phyloP scores from a whole-genome alignment of 2,329 filamentous ascomycete genomes.

The Arthroderma uncinatum region DNA sequence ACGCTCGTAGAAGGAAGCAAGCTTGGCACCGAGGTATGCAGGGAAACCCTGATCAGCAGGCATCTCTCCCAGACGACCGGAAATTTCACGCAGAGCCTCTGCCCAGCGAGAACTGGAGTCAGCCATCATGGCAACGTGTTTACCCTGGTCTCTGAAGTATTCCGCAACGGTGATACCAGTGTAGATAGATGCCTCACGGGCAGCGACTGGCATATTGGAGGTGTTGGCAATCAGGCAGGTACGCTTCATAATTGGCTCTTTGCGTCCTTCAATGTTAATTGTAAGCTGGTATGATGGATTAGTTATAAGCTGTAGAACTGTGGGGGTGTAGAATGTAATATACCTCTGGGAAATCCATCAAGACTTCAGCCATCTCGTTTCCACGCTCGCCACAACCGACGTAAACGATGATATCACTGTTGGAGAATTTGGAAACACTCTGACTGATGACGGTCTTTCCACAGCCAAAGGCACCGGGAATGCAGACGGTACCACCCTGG shows the following conservation, averaged over 20 bases:
- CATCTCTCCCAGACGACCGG: conserved; percentile 98
- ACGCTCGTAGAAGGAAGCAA: conserved; percentile 98
- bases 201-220: conserved; percentile 98
- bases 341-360: conserved; percentile 97
- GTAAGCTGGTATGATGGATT: conserved; percentile 47
- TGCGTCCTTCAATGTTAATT: conserved; percentile 85
- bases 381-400: conserved; percentile 89
- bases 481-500: conserved; percentile 93
- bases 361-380: conserved; percentile 98
- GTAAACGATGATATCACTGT: conserved; percentile 97
- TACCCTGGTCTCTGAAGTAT: conserved; percentile 94
- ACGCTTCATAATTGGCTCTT: conserved; percentile 99
- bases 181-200: conserved; percentile 97
- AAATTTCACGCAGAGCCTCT: conserved; percentile 96
- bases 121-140: conserved; percentile 99
- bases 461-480: conserved; percentile 95
- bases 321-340: neutral
- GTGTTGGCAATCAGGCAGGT: conserved; percentile 98
- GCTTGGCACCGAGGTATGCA: conserved; percentile 89
- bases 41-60: conserved; percentile 99
- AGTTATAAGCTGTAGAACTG: neutral
- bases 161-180: conserved; percentile 91
- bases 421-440: conserved; percentile 98
- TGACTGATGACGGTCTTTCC: conserved; percentile 99
- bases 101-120: conserved; percentile 98